Conservation (phyloP, 2,329 filamentous ascomycete genomes). For the Penicillium sp. region DNA sequence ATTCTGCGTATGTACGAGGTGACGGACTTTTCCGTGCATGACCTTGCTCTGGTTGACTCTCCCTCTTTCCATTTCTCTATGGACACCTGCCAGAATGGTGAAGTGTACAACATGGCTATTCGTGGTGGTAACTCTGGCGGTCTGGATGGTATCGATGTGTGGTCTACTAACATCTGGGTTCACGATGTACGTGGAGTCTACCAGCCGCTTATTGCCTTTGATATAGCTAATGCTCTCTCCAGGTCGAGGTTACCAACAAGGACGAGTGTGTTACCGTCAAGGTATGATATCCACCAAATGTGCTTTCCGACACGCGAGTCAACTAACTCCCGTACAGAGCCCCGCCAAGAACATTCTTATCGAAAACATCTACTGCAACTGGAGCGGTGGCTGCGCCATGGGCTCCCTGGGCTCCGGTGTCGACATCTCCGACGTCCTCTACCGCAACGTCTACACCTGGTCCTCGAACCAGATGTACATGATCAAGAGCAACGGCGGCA, state of each 20-base stretch:
- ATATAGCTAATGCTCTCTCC: not conserved
- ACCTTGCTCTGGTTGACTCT: slow-evolving; percentile 52
- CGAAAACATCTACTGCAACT: slow-evolving; percentile 64
- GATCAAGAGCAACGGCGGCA: slow-evolving; percentile 63
- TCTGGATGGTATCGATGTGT: slow-evolving; percentile 60
- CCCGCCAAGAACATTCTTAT: slow-evolving; percentile 58
- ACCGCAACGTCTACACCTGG: slow-evolving; percentile 61
- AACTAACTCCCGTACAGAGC: slow-evolving; percentile 33
- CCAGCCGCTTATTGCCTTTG: not conserved
- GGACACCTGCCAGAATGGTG: slow-evolving; percentile 54
- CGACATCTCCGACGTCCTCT: slow-evolving; percentile 55
- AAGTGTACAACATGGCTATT: slow-evolving; percentile 59
- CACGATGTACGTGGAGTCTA: slow-evolving; percentile 48
- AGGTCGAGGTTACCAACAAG: slow-evolving; percentile 62
- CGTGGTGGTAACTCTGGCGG: slow-evolving; percentile 55
- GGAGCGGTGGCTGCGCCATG: slow-evolving; percentile 61
- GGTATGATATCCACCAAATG: slow-evolving; percentile 22
- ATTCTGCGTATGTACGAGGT: slow-evolving; percentile 50
- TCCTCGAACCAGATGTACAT: slow-evolving; percentile 65
- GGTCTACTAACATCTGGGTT: slow-evolving; percentile 57
- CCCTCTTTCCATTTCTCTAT: slow-evolving; percentile 55
- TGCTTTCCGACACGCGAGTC: not conserved
- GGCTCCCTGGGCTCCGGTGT: slow-evolving; percentile 55
- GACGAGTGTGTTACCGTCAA: slow-evolving; percentile 63
- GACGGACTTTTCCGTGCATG: slow-evolving; percentile 52